phyloP scores from a whole-genome alignment of 768 basidiomycete genomes.

The Phallus indusiatus region DNA sequence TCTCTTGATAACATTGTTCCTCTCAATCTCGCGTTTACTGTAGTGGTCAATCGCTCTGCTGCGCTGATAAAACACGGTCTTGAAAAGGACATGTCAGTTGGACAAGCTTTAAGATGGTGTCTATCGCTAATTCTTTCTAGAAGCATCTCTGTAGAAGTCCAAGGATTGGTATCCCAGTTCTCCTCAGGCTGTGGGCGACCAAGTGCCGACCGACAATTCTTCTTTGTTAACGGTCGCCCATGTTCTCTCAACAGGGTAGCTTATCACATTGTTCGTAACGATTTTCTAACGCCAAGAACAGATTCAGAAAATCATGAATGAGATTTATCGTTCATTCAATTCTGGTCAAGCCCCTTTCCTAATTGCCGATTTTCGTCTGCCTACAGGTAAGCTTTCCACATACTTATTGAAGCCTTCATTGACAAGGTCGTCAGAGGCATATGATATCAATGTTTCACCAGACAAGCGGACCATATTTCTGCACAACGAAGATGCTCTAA shows the following conservation, averaged over 20 bases:
- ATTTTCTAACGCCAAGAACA: conserved; percentile 20
- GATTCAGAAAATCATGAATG: conserved; percentile 87
- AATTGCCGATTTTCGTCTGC: conserved; percentile 74
- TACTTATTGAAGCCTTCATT: background rate
- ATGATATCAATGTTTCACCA: conserved; percentile 91
- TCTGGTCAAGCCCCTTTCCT: conserved; percentile 69
- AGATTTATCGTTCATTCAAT: conserved; percentile 82
- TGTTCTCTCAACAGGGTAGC: conserved; percentile 67
- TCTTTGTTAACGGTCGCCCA: conserved; percentile 88
- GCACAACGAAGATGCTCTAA: conserved; percentile 75
- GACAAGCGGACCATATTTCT: conserved; percentile 95
- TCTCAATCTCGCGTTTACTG: conserved; percentile 58
- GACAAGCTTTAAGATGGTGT: background rate
- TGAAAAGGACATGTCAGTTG: conserved; percentile 15
- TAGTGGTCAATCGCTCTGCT: conserved; percentile 49
- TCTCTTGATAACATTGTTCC: conserved; percentile 66
- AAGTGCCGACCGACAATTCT: conserved; percentile 81
- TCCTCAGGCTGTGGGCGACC: conserved; percentile 62
- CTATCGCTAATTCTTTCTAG: conserved; percentile 1
- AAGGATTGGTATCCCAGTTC: conserved; percentile 82
- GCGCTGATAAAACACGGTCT: conserved; percentile 35
- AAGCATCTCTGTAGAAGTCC: conserved; percentile 40
- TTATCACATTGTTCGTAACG: background rate
- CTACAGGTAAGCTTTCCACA: conserved; percentile 46
- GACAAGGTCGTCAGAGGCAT: conserved; percentile 41